Evolutionary conservation across 768 basidiomycete species (phyloP).

Genomic region (Phlebiopsis flavidoalba): DNA sequence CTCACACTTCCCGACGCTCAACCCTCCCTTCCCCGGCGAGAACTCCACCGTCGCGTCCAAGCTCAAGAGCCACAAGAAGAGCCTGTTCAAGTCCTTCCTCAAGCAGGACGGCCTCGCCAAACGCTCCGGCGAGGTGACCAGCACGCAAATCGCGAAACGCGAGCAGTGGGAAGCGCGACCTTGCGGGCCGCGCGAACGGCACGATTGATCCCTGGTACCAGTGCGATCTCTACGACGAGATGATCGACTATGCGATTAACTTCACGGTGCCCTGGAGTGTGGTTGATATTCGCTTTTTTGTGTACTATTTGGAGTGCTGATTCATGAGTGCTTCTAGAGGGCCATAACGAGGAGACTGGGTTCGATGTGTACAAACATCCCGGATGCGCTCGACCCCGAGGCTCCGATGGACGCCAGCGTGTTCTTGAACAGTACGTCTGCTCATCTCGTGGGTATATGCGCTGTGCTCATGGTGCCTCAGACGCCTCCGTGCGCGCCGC

Average conservation of each 20-base stretch:
- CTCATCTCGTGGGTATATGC: too few relatives aligned
- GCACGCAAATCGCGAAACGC: constrained; percentile 9
- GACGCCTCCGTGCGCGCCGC: constrained; percentile 34
- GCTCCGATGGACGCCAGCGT: constrained; percentile 43
- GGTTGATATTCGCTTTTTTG: constrained; percentile 7
- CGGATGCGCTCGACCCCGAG: constrained; percentile 39
- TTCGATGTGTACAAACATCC: constrained; percentile 18
- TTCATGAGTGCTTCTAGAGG: not conserved
- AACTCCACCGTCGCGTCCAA: too few relatives aligned
- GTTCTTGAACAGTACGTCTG: constrained; percentile 56
- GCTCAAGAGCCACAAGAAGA: too few relatives aligned
- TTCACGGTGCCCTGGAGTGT: constrained; percentile 58
- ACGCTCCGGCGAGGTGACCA: not conserved
- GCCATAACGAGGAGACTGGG: constrained; percentile 6
- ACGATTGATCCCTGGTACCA: constrained; percentile 33
- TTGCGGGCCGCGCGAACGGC: constrained; percentile 35
- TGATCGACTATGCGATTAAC: constrained; percentile 69
- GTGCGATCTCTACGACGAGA: constrained; percentile 59
- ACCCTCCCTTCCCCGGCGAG: too few relatives aligned
- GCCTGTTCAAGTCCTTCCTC: too few relatives aligned
- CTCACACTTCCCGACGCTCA: too few relatives aligned
- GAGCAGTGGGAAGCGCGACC: constrained; percentile 40
- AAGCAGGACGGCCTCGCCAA: not conserved
- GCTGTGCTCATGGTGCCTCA: too few relatives aligned
- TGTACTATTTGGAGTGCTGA: not conserved